phyloP scores from a whole-genome alignment of 208 protist species.

The Crithidia sp. region DNA sequence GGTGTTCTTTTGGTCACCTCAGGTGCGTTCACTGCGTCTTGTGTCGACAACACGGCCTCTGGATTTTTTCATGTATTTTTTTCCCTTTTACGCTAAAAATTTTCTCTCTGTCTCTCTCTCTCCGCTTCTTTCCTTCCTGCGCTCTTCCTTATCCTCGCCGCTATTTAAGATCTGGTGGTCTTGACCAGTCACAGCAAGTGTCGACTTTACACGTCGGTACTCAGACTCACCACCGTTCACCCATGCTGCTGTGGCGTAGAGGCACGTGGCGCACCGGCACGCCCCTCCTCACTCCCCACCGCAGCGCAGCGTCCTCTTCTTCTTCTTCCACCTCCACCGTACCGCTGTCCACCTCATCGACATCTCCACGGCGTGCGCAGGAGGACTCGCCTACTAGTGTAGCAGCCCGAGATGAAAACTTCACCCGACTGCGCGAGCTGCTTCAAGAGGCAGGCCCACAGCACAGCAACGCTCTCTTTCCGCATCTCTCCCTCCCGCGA shows the following conservation, averaged over 20 bases:
- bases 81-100: neutral
- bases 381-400: neutral
- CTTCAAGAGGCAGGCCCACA: slow-evolving; percentile 1
- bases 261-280: too few species aligned
- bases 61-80: too few species aligned
- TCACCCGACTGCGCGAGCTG: slow-evolving; percentile 14
- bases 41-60: too few species aligned
- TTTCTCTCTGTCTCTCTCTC: neutral
- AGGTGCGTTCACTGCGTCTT: too few species aligned
- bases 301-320: too few species aligned
- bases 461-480: neutral
- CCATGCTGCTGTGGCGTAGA: neutral
- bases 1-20: too few species aligned
- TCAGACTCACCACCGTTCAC: neutral
- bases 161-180: neutral
- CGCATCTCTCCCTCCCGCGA: neutral
- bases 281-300: too few species aligned
- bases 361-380: too few species aligned
- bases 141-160: neutral
- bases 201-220: too few species aligned
- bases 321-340: too few species aligned
- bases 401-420: neutral
- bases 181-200: too few species aligned
- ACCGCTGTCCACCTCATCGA: too few species aligned
- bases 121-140: neutral